Percentiles rank a stretch among this genome's conserved stretches.
Conservation (phyloP, 306 rosid species). For the Erythrophleum fordii region DNA sequence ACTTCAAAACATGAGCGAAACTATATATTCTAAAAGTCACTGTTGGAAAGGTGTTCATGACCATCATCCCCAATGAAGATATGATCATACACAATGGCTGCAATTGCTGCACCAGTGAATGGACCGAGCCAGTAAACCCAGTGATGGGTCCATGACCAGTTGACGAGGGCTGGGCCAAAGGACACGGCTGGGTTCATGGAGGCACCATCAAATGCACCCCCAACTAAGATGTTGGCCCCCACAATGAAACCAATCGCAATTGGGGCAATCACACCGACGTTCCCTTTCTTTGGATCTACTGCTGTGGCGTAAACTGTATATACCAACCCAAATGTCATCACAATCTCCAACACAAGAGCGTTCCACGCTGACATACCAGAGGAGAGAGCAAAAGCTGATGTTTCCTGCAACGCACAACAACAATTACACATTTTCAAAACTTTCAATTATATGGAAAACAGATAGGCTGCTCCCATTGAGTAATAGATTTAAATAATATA, state of each 20-base stretch:
- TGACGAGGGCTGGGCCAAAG: background rate
- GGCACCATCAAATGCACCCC: background rate
- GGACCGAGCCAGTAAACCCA: conserved; percentile 2
- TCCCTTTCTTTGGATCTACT: background rate
- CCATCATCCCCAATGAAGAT: conserved; percentile 54
- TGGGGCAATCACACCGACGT: background rate
- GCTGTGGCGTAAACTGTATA: background rate
- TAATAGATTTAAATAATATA: no score
- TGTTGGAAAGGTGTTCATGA: conserved; percentile 38
- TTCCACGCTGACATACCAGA: conserved; percentile 47
- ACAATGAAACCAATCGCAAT: background rate
- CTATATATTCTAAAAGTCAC: conserved; percentile 26
- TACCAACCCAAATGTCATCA: conserved; percentile 1
- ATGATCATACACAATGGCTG: conserved; percentile 42
- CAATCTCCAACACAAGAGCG: conserved; percentile 5
- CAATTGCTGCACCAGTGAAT: background rate
- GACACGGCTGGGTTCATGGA: background rate
- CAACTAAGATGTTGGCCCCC: background rate
- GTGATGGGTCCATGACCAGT: conserved; percentile 1
- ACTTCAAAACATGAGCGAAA: background rate
- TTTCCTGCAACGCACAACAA: conserved; percentile 40
- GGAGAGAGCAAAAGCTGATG: conserved; percentile 42
- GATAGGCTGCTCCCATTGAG: no score
- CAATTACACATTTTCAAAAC: no score
- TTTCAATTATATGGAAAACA: no score